These are phyloP conservation scores for Acacia confusa DNA, from an alignment of 306 rosid genomes.

Conservation along the genomic window DNA sequence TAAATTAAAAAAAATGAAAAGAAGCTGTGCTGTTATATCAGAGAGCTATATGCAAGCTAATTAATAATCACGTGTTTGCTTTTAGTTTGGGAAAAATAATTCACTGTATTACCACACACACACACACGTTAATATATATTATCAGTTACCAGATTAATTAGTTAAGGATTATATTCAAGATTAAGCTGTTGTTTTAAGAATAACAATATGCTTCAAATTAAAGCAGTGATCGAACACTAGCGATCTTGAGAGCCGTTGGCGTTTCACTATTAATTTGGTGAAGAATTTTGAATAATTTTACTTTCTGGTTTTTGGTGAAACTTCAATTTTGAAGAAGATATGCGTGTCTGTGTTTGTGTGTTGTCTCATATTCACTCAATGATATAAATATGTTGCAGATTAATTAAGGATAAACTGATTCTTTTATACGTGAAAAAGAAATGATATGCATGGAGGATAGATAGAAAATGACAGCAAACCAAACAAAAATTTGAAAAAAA, in stretches of 20 bases:
- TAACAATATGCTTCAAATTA: not conserved
- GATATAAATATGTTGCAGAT: too few species aligned
- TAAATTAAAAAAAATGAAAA: not conserved
- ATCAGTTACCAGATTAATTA: not conserved
- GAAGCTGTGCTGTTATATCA: not conserved
- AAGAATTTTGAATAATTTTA: not conserved
- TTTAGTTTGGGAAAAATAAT: not conserved
- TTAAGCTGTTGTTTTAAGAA: not conserved
- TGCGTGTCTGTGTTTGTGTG: not conserved
- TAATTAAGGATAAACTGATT: not conserved
- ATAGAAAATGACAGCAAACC: not conserved
- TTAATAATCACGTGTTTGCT: not conserved
- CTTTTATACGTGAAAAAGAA: not conserved
- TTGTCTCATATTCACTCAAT: conserved; percentile 30
- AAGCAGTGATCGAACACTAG: conserved; percentile 12
- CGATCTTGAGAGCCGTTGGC: conserved; percentile 17
- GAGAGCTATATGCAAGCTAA: conserved; percentile 4
- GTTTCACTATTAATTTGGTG: conserved; percentile 35
- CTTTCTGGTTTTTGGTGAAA: conserved; percentile 37
- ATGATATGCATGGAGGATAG: not conserved
- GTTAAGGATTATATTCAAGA: not conserved
- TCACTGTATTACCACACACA: not conserved
- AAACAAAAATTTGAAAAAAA: not conserved
- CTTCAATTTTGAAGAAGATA: conserved; percentile 23
- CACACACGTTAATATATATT: not conserved